A percentile compares a stretch with the other conserved stretches of the same genome.
These are phyloP conservation scores for Brassica balearica DNA, from an alignment of 441 rosid genomes.

Conservation along the genomic window DNA sequence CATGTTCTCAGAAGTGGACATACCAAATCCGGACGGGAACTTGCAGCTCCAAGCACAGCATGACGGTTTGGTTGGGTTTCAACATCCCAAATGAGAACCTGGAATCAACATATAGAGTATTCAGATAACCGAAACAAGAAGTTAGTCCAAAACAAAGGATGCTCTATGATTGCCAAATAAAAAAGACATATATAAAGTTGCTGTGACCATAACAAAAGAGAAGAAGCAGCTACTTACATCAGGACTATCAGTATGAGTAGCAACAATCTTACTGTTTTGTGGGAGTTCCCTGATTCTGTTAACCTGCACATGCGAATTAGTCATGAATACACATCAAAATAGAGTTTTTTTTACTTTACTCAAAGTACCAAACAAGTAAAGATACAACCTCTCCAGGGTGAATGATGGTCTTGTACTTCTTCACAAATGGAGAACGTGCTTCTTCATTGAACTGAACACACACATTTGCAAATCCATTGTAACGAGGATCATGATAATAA, in stretches of 20 bases:
- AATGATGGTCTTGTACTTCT: conserved; percentile 95
- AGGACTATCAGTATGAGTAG: conserved; percentile 99
- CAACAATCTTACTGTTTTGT: conserved; percentile 89
- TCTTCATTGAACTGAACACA: conserved; percentile 90
- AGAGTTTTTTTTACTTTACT: too few species aligned
- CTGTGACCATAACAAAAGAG: conserved; percentile 10
- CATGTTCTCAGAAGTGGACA: background rate
- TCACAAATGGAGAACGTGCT: conserved; percentile 98
- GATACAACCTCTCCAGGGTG: conserved; percentile 93
- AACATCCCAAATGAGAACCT: conserved; percentile 99
- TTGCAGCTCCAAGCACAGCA: conserved; percentile 87
- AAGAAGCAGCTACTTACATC: conserved; percentile 61
- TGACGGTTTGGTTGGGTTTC: conserved; percentile 98
- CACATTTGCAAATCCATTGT: background rate
- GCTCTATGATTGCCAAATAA: conserved; percentile 19
- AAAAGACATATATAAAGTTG: conserved; percentile 1
- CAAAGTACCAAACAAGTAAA: too few species aligned
- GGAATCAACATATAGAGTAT: conserved; percentile 18
- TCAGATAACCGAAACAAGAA: conserved; percentile 6
- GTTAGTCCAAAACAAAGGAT: conserved; percentile 10
- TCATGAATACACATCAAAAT: background rate
- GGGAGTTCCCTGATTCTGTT: conserved; percentile 99
- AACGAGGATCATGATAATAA: too few species aligned
- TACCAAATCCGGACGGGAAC: conserved; percentile 97
- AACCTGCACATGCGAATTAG: conserved; percentile 57